Evolutionary conservation across 2,329 filamentous ascomycete genomes (phyloP).

Genomic region (Botrytis aclada): DNA sequence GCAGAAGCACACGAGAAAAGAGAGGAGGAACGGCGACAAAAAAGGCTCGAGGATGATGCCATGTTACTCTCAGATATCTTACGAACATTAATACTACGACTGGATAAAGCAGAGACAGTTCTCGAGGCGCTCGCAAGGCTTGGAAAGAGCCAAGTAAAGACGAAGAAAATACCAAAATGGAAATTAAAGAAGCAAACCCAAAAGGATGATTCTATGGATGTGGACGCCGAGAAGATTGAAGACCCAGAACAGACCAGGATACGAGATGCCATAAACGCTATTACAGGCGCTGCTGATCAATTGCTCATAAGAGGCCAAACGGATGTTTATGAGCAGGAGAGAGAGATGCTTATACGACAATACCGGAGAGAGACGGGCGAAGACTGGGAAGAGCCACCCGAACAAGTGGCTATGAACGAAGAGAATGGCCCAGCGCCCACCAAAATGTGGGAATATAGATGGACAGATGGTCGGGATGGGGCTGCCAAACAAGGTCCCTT

Average conservation of each 20-base stretch:
- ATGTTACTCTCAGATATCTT: constrained; percentile 72
- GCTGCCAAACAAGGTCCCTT: constrained; percentile 82
- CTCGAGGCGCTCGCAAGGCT: constrained; percentile 84
- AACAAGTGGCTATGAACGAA: constrained; percentile 37
- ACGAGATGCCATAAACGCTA: constrained; percentile 70
- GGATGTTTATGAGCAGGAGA: constrained; percentile 88
- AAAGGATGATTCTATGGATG: constrained; percentile 64
- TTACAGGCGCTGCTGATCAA: constrained; percentile 88
- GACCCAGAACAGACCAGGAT: constrained; percentile 68
- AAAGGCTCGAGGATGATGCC: constrained; percentile 70
- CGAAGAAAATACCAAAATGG: constrained; percentile 61
- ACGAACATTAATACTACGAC: constrained; percentile 63
- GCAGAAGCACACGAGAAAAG: constrained; percentile 83
- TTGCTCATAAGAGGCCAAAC: constrained; percentile 77
- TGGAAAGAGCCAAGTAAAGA: constrained; percentile 62
- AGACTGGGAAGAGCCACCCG: constrained; percentile 65
- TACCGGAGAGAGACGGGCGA: constrained; percentile 85
- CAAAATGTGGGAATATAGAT: constrained; percentile 83
- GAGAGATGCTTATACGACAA: constrained; percentile 78
- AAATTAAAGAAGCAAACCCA: constrained; percentile 68
- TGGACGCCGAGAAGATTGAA: constrained; percentile 57
- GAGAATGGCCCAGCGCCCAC: constrained; percentile 26
- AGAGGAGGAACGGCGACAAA: constrained; percentile 70
- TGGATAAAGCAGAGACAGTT: constrained; percentile 80
- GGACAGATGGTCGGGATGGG: constrained; percentile 83